Conservation (phyloP, 805 yeast genomes). For the Blastobotrys americana region DNA sequence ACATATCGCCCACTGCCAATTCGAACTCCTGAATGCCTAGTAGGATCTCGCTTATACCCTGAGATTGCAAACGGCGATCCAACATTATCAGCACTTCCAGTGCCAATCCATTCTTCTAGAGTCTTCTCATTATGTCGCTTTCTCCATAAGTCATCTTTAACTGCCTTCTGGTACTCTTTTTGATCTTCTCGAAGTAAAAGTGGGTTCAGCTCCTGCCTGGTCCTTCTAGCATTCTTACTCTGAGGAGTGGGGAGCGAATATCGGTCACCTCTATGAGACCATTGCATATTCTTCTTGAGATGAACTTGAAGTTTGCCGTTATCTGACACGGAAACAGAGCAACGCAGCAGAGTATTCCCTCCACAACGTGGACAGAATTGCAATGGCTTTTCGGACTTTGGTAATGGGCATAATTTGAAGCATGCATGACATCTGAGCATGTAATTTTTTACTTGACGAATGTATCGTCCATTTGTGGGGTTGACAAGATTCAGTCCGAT, state of each 20-base stretch:
- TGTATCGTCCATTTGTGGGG: conserved; percentile 72
- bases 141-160: conserved; percentile 84
- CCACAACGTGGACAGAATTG: conserved; percentile 97
- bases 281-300: conserved; percentile 82
- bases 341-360: conserved; percentile 80
- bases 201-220: conserved; percentile 74
- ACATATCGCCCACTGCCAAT: conserved; percentile 83
- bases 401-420: conserved; percentile 71
- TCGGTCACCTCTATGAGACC: conserved; percentile 83
- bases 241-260: conserved; percentile 84
- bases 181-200: conserved; percentile 88
- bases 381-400: conserved; percentile 57
- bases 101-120: conserved; percentile 84
- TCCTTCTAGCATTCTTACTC: conserved; percentile 60
- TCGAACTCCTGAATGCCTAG: conserved; percentile 53
- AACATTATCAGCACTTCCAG: conserved; percentile 73
- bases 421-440: conserved; percentile 98
- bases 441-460: conserved; percentile 77
- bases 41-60: conserved; percentile 43
- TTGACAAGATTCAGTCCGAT: conserved; percentile 83
- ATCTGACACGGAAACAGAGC: conserved; percentile 77
- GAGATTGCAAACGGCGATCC: conserved; percentile 79
- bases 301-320: conserved; percentile 85
- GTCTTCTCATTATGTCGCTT: conserved; percentile 78
- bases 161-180: conserved; percentile 81